Conservation (phyloP, 2,329 filamentous ascomycete genomes). For the Alternaria triticimaculans region DNA sequence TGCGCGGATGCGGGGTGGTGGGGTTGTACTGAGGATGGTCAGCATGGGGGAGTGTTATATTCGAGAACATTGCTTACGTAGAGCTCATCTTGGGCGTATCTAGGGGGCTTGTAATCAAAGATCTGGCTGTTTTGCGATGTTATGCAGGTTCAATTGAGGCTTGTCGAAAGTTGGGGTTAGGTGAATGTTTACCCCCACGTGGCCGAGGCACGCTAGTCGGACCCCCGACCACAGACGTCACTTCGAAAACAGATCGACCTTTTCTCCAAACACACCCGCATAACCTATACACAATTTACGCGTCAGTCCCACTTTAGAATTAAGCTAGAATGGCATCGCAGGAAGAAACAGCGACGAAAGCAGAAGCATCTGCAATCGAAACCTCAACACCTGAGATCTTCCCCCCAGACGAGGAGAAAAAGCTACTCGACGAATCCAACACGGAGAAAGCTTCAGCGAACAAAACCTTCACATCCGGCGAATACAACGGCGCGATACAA, state of each 20-base stretch:
- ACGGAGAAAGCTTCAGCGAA: constrained; percentile 79
- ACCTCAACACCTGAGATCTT: constrained; percentile 33
- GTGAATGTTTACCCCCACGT: constrained; percentile 31
- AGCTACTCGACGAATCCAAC: constrained; percentile 74
- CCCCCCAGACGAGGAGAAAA: constrained; percentile 42
- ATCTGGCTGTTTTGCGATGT: not conserved
- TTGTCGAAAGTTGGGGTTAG: constrained; percentile 3
- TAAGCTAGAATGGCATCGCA: constrained; percentile 11
- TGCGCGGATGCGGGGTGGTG: constrained; percentile 77
- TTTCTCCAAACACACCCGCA: not conserved
- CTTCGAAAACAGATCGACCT: constrained; percentile 26
- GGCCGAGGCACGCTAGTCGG: constrained; percentile 23
- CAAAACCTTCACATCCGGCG: constrained; percentile 72
- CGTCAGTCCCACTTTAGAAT: not conserved
- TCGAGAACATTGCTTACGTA: constrained; percentile 5
- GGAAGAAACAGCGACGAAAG: constrained; percentile 6
- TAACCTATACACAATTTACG: not conserved
- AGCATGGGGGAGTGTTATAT: not conserved
- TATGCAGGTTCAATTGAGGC: constrained; percentile 6
- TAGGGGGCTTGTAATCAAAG: not conserved
- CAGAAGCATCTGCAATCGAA: constrained; percentile 8
- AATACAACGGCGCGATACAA: constrained; percentile 78
- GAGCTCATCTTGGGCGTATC: constrained; percentile 20
- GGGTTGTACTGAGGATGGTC: constrained; percentile 17
- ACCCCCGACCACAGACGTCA: constrained; percentile 25